A percentile compares a stretch with the other conserved stretches of the same genome.
phyloP scores from a whole-genome alignment of 805 yeast species.

The Teunomyces aglyptinius region DNA sequence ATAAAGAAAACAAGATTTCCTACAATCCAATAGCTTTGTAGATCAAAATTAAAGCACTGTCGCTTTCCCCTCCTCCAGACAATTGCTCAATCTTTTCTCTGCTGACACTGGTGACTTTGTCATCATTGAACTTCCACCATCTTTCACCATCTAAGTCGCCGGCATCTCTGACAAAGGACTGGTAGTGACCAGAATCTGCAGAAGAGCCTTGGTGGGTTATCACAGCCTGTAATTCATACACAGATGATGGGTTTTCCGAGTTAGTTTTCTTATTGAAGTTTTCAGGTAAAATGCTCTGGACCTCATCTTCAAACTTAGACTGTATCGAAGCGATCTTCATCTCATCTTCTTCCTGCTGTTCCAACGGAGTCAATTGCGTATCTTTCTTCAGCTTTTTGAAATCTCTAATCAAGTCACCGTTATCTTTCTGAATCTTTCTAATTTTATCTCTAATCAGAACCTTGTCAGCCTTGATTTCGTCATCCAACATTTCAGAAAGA shows the following conservation, averaged over 20 bases:
- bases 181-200: constrained; percentile 98
- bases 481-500: constrained; percentile 79
- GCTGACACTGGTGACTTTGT: constrained; percentile 73
- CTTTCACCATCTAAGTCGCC: constrained; percentile 60
- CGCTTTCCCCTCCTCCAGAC: constrained; percentile 98
- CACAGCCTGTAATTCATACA: constrained; percentile 79
- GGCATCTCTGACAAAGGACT: constrained; percentile 77
- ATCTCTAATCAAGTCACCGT: constrained; percentile 68
- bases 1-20: background rate
- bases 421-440: constrained; percentile 71
- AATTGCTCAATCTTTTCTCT: constrained; percentile 79
- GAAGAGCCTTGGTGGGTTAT: constrained; percentile 93
- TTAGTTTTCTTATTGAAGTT: constrained; percentile 25
- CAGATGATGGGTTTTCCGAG: constrained; percentile 83
- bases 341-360: constrained; percentile 54
- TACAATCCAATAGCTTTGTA: constrained; percentile 76
- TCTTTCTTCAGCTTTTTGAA: constrained; percentile 59
- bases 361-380: constrained; percentile 43
- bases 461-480: constrained; percentile 65
- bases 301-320: constrained; percentile 51
- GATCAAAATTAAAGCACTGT: constrained; percentile 84
- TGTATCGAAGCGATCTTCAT: constrained; percentile 47
- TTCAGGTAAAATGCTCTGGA: constrained; percentile 42
- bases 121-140: constrained; percentile 97
- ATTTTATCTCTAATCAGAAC: constrained; percentile 73